Conservation (phyloP, 306 rosid species). For the Pachyrhizus erosus region DNA sequence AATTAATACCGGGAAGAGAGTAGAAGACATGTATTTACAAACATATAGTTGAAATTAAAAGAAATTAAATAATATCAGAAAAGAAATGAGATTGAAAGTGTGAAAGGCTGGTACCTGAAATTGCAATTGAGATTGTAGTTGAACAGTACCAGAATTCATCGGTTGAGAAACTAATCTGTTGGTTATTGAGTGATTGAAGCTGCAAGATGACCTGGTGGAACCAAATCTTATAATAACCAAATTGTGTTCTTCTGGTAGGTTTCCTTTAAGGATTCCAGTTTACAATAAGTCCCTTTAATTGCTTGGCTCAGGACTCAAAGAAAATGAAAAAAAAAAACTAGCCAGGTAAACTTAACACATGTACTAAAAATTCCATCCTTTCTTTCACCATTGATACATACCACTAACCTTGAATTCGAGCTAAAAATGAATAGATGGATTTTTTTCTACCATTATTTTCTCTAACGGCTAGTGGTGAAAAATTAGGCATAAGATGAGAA, state of each 20-base stretch:
- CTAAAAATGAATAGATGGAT: background rate
- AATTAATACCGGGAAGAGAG: background rate
- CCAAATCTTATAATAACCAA: slow-evolving; percentile 34
- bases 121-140: background rate
- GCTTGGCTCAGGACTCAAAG: background rate
- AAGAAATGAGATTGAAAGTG: background rate
- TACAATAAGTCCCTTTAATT: background rate
- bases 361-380: background rate
- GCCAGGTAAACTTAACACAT: background rate
- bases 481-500: background rate
- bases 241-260: background rate
- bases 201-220: slow-evolving; percentile 92
- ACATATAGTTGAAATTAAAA: background rate
- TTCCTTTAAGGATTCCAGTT: background rate
- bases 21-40: background rate
- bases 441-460: background rate
- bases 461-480: background rate
- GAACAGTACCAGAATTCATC: background rate
- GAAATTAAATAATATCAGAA: background rate
- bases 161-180: slow-evolving; percentile 50
- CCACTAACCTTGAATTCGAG: background rate
- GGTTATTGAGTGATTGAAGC: slow-evolving; percentile 94
- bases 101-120: slow-evolving; percentile 43
- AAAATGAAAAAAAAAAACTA: background rate
- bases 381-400: background rate